Conservation (phyloP, 2,329 filamentous ascomycete species). For the Incumbomyces lentus region DNA sequence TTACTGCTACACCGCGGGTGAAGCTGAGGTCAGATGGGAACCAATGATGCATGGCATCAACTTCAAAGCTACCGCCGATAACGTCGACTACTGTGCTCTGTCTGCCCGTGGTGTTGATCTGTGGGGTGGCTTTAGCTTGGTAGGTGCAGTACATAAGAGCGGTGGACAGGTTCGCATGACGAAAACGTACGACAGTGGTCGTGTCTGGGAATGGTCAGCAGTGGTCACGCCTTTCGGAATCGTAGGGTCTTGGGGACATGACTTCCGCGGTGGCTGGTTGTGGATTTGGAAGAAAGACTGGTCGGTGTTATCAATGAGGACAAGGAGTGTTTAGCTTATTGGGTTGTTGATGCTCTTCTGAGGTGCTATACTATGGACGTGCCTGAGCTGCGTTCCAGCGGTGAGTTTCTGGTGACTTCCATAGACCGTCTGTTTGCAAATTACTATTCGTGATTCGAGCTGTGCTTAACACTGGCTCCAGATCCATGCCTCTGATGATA, state of each 20-base stretch:
- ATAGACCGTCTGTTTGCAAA: too few species aligned
- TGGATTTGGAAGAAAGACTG: conserved; percentile 4
- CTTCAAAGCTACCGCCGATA: neutral
- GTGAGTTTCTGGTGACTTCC: too few species aligned
- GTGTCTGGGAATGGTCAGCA: neutral
- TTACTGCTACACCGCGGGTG: neutral
- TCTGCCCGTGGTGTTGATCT: neutral
- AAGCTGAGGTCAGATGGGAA: neutral
- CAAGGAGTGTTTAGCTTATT: too few species aligned
- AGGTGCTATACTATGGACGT: too few species aligned
- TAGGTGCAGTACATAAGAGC: neutral
- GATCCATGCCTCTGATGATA: too few species aligned
- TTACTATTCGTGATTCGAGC: too few species aligned
- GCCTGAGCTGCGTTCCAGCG: too few species aligned
- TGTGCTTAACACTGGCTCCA: too few species aligned
- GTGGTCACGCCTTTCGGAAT: neutral
- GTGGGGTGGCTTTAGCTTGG: neutral
- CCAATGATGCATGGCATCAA: conserved; percentile 1
- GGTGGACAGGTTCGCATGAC: neutral
- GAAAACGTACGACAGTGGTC: conserved; percentile 1
- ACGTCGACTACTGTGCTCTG: neutral
- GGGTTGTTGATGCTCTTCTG: too few species aligned
- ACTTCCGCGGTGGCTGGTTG: neutral
- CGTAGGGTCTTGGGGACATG: neutral
- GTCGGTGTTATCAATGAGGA: neutral